These are phyloP conservation scores for Funneliformis mosseae DNA, from an alignment of 192 early-diverging fungal species.

Conservation along the genomic window DNA sequence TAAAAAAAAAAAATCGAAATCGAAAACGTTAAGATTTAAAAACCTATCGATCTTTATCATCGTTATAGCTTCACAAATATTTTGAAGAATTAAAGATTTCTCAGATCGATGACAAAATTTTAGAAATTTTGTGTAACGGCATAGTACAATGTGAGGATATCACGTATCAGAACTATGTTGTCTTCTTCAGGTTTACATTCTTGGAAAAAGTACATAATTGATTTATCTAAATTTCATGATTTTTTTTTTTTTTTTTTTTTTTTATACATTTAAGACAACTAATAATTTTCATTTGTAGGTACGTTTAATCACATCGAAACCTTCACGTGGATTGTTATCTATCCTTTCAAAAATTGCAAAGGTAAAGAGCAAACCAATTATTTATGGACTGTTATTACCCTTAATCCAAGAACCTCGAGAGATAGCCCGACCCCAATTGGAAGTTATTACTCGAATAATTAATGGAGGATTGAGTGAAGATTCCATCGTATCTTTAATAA, in stretches of 20 bases:
- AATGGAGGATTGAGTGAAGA: conserved; percentile 7
- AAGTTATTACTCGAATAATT: conserved; percentile 22
- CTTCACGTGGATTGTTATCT: conserved; percentile 20
- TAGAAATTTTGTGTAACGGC: background rate
- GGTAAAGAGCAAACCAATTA: conserved; percentile 13
- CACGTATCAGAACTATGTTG: conserved; percentile 18
- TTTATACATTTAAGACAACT: background rate
- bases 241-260: too few relatives aligned
- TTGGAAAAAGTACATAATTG: conserved; percentile 23
- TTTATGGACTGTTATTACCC: conserved; percentile 25
- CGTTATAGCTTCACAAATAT: background rate
- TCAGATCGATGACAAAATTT: background rate
- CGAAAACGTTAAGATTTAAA: background rate
- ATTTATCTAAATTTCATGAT: background rate
- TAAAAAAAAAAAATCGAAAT: background rate
- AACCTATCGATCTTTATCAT: background rate
- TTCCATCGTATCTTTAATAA: conserved; percentile 7
- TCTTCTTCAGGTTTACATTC: conserved; percentile 13
- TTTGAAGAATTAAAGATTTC: background rate
- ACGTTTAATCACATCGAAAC: conserved; percentile 1
- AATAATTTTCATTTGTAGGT: background rate
- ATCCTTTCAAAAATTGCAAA: conserved; percentile 23
- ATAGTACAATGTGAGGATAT: conserved; percentile 12
- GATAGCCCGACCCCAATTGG: conserved; percentile 16
- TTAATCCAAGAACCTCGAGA: background rate